phyloP scores from a whole-genome alignment of 257 asterid genomes.

The Solanum ossicruentum region DNA sequence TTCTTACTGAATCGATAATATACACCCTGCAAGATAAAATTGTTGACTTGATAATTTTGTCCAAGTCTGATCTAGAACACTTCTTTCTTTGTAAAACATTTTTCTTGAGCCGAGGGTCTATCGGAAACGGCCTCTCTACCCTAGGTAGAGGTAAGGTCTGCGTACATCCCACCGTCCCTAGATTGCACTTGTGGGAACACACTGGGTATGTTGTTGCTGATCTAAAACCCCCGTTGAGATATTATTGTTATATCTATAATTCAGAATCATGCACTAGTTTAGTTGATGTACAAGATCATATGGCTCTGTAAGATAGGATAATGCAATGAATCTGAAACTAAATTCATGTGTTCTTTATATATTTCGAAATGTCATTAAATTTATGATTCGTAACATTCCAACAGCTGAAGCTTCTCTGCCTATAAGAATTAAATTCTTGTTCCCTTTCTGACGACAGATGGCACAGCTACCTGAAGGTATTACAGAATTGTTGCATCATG shows the following conservation, averaged over 20 bases:
- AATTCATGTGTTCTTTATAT: background rate
- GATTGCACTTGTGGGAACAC: background rate
- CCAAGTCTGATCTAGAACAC: background rate
- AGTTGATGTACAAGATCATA: background rate
- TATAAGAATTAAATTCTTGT: background rate
- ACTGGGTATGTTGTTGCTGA: background rate
- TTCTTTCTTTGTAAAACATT: background rate
- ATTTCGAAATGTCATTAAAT: background rate
- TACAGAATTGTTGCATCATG: slow-evolving; percentile 67
- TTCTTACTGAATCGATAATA: background rate
- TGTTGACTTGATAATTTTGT: background rate
- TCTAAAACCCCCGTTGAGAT: background rate
- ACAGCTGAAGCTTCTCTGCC: background rate
- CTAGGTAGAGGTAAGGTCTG: background rate
- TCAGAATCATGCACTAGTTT: background rate
- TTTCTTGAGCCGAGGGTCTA: background rate
- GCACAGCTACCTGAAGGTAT: slow-evolving; percentile 89
- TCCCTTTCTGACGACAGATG: slow-evolving; percentile 41
- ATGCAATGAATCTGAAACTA: background rate
- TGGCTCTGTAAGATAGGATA: background rate
- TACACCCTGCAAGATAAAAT: background rate
- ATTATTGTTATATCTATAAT: background rate
- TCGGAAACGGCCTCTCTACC: background rate
- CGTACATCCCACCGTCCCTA: background rate
- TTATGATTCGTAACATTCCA: background rate